Evolutionary conservation across 331 rosid genomes (phyloP), one percentile per base, ranked within the genome.

Genomic region (Stylosanthes scabra): DNA sequence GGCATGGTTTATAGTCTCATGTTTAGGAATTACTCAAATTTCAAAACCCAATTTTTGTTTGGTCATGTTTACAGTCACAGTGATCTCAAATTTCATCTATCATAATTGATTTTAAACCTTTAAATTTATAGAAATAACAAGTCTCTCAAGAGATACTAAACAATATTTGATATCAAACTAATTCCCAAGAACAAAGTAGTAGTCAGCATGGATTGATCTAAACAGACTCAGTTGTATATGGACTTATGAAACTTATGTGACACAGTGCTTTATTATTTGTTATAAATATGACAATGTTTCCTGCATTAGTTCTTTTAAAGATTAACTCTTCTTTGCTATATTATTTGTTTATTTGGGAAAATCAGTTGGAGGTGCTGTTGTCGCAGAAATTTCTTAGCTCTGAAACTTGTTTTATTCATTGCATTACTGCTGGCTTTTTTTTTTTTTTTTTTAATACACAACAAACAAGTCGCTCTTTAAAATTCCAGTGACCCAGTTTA

Each of bases 31-130:
- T 76, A 49, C 12, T 44, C 47, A 76, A n/a, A 25, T 70, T 47
- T 59, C 42, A 13, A 66, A 39, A 50, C 10, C 55, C 69, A 76
- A n/a, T 59, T 68, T n/a, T 47, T 67, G 9, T 76, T 66, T 2
- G 11, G 59, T 25, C 72, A 41, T 16, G 12, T 58, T 20, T 59
- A 50, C 59, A 37, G 63, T 42, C 5, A 54, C 56, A 64, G 29
- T 0, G 9, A 44, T 34, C 39, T 74, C 72, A 55, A 49, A 51
- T 37, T 62, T 40, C 55, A 25, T 13, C 57, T 25, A 8, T 15
- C 28, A 61, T 13, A 10, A 8, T 20, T 63, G 61, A 64, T 9
- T 45, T 63, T 51, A 25, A 63, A 63, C 37, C 41, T 37, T 27
- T 37, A 25, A 16, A 62, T 20, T 6, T 8, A 62, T 50, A 13